These are phyloP conservation scores for Tetratostichococcus sp. DNA, from an alignment of 139 green algal genomes.

Conservation along the genomic window DNA sequence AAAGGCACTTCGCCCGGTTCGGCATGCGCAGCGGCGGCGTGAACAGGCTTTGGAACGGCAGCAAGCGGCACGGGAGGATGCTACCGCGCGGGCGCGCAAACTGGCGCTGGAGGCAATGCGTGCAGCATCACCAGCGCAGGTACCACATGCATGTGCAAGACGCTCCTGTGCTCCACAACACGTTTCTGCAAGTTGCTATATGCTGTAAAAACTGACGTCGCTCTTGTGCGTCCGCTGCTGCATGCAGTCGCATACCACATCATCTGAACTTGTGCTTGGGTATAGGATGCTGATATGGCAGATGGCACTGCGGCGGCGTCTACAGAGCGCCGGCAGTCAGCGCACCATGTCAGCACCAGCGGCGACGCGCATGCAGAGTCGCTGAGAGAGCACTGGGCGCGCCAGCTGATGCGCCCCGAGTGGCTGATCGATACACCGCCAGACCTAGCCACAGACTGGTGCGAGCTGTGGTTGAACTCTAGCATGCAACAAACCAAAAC, in stretches of 20 bases:
- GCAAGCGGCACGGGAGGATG: constrained; percentile 17
- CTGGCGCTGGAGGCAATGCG: constrained; percentile 8
- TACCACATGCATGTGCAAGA: no score
- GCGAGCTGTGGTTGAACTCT: neutral
- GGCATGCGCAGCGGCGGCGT: constrained; percentile 25
- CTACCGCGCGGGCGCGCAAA: constrained; percentile 12
- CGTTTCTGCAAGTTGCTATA: no score
- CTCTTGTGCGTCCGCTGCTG: no score
- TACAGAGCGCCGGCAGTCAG: neutral
- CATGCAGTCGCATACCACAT: no score
- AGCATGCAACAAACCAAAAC: no score
- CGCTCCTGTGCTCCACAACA: no score
- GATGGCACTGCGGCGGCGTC: neutral
- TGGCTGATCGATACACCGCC: constrained; percentile 85
- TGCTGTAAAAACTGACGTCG: no score
- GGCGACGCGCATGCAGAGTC: neutral
- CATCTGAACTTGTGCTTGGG: no score
- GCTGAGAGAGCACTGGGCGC: constrained; percentile 41
- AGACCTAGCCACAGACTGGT: constrained; percentile 70
- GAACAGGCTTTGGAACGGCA: constrained; percentile 36
- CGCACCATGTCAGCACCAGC: neutral
- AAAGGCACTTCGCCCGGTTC: neutral
- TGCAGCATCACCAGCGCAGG: neutral
- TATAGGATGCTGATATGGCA: constrained; percentile 6
- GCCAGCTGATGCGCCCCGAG: constrained; percentile 82